Base-by-base conservation (phyloP, 306 rosid genomes). In the Fagus sylvatica region DNA sequence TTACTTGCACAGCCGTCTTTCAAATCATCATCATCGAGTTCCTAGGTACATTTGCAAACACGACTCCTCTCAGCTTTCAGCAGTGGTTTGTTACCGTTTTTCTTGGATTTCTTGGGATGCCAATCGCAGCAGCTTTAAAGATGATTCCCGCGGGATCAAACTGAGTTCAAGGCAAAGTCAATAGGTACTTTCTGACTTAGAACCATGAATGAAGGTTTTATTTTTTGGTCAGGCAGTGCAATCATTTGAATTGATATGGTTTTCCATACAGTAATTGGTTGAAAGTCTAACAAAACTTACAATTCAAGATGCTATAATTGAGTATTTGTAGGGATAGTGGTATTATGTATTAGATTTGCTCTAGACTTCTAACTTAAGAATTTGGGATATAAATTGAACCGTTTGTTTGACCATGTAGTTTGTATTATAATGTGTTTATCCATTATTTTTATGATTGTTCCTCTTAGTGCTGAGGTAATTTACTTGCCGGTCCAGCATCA, bases 51-150 rank as follows among this genome's bases (percentile, higher is more conserved):
- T 95, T 80, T 84, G 99, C 98, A 32, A 93, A 77, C 90, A 95
- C 99, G 13, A 66, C 85, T 79, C 97, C 98, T 65, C 94, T 93
- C 75, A 91, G 84, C 82, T 79, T 74, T 80, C 85, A 81, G 84
- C 93, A 84, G 75, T 95, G 98, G 99, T 69, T 86, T 37, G 82
- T 76, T 39, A 83, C 93, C 36, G 60, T 95, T 80, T 28, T 88
- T 53, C 75, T 90, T 51, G 99, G 99, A 64, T 88, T 90, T 83
- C 86, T 95, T 69, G 98, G 99, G 76, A 93, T 93, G 97, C 99
- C 98, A 69, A 48, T 95, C 68, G 93, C 97, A 39, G 99, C 97
- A 68, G 93, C 87, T 79, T 71, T 95, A 69, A 95, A 95, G 82
- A 84, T 89, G 88, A 86, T 93, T 39, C 97, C 94, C 2, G 92